Conservation (phyloP, 2,329 filamentous ascomycete genomes). For the Aureobasidium sp. region DNA sequence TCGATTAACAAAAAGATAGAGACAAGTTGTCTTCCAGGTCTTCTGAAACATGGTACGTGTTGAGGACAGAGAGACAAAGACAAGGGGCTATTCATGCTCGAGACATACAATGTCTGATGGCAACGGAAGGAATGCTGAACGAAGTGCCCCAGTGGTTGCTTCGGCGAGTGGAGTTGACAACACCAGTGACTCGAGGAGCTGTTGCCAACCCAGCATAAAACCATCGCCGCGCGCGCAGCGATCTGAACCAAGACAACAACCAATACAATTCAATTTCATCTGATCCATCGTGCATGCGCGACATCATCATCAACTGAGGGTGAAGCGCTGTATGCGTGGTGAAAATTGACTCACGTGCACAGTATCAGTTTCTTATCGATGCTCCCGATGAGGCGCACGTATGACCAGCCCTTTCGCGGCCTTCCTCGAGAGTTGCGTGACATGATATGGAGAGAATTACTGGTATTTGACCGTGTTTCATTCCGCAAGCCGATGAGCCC, state of each 20-base stretch:
- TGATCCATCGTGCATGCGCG: not conserved
- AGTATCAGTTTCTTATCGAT: not conserved
- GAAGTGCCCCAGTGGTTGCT: not conserved
- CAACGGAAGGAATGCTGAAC: not conserved
- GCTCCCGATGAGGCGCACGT: not conserved
- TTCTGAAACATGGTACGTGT: not conserved
- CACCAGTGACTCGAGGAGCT: not conserved
- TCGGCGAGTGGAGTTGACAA: not conserved
- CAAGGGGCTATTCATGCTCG: not conserved
- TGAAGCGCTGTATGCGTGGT: not conserved
- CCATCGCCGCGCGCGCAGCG: not conserved
- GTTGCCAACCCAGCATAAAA: not conserved
- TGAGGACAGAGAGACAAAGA: not conserved
- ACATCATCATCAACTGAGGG: slow-evolving; percentile 9
- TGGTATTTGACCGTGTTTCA: not conserved
- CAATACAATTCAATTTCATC: not conserved
- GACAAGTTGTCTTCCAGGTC: not conserved
- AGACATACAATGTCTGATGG: not conserved
- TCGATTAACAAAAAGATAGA: not conserved
- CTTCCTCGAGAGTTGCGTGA: slow-evolving; percentile 6
- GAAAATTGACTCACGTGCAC: not conserved
- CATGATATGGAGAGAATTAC: slow-evolving; percentile 1
- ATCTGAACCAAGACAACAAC: not conserved
- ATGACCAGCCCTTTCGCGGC: not conserved
- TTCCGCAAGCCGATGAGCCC: not conserved